Evolutionary conservation across 441 rosid species (phyloP).

Genomic region (Omphalea diandra): DNA sequence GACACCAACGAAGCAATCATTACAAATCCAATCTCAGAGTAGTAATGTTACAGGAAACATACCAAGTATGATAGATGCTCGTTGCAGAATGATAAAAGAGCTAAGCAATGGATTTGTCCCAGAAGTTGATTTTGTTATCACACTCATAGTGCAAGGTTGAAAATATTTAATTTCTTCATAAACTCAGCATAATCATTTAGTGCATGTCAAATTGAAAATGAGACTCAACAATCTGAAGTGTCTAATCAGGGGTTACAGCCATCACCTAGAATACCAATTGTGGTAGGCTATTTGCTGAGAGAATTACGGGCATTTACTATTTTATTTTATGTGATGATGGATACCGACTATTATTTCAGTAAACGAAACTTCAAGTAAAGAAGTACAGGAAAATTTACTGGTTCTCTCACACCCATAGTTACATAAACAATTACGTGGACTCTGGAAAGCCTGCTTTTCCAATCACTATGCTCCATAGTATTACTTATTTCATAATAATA

Average conservation of each 20-base stretch:
- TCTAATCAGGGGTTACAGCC: slow-evolving; percentile 1
- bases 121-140: neutral
- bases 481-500: neutral
- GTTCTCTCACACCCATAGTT: neutral
- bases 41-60: neutral
- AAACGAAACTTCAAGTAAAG: no score
- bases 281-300: no score
- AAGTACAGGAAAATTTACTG: neutral
- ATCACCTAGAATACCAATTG: neutral
- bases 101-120: neutral
- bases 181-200: neutral
- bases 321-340: neutral
- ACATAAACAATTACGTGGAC: neutral
- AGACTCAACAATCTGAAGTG: neutral
- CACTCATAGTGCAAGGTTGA: neutral
- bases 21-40: neutral
- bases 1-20: neutral
- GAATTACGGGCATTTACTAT: neutral
- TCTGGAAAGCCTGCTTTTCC: neutral
- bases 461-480: neutral
- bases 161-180: neutral
- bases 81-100: neutral
- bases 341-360: no score
- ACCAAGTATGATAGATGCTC: neutral
- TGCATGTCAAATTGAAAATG: neutral